Percentiles rank a stretch among this genome's conserved stretches.
These are phyloP conservation scores for Alternaria solani DNA, from an alignment of 2,329 filamentous ascomycete species.

Conservation along the genomic window DNA sequence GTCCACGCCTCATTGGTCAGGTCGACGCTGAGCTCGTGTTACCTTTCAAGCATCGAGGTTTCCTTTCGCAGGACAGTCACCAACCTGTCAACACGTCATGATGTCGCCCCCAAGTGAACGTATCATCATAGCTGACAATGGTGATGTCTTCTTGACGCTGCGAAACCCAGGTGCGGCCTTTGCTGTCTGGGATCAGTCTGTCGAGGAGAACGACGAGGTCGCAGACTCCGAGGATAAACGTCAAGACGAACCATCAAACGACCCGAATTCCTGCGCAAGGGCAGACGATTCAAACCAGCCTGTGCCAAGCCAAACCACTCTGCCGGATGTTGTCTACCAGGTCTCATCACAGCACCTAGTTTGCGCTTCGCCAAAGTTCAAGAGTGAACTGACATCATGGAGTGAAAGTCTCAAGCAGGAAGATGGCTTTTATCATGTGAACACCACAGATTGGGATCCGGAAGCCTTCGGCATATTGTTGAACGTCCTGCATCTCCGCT, in stretches of 20 bases:
- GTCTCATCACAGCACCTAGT: slow-evolving; percentile 11
- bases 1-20: not conserved
- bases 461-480: slow-evolving; percentile 55
- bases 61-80: no score
- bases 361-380: slow-evolving; percentile 10
- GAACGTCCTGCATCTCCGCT: slow-evolving; percentile 56
- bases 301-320: not conserved
- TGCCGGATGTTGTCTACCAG: not conserved
- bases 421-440: slow-evolving; percentile 11
- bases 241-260: no score
- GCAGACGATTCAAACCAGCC: not conserved
- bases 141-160: slow-evolving; percentile 12
- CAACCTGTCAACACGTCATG: not conserved
- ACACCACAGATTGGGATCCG: slow-evolving; percentile 38
- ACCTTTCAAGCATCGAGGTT: no score
- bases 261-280: not conserved
- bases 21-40: not conserved
- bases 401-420: not conserved
- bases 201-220: not conserved
- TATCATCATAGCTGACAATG: slow-evolving; percentile 6
- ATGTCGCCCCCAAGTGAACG: not conserved
- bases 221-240: not conserved
- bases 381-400: not conserved
- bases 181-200: slow-evolving; percentile 12
- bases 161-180: not conserved